These are phyloP conservation scores for Microdochium trichocladiopsis DNA, from an alignment of 2,329 filamentous ascomycete genomes.

Conservation along the genomic window DNA sequence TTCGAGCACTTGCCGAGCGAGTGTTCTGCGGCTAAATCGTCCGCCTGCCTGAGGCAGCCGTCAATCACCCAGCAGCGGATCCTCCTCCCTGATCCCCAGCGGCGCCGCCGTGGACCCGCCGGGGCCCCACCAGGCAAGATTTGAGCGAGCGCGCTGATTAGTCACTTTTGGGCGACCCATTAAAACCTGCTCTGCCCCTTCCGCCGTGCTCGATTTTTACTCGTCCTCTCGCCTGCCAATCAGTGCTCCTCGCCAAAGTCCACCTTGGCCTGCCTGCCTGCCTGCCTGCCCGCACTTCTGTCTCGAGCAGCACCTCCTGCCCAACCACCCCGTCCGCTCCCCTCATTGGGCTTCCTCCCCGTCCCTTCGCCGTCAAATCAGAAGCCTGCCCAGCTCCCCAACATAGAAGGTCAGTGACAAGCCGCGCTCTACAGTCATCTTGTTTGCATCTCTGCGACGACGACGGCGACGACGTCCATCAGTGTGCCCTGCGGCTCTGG, in stretches of 20 bases:
- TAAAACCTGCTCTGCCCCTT: constrained; percentile 21
- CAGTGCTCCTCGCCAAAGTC: constrained; percentile 26
- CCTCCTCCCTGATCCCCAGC: too few species aligned
- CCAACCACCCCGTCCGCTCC: constrained; percentile 13
- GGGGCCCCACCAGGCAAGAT: not conserved
- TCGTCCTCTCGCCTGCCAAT: constrained; percentile 27
- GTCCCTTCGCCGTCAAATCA: not conserved
- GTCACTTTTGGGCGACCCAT: constrained; percentile 22
- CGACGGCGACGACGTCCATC: not conserved
- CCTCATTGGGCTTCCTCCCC: constrained; percentile 12
- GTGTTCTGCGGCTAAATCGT: too few species aligned
- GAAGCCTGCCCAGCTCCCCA: not conserved
- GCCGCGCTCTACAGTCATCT: too few species aligned
- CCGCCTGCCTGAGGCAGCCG: too few species aligned
- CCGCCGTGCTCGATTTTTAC: constrained; percentile 21
- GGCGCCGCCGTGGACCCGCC: not conserved
- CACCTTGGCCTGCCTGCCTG: constrained; percentile 14
- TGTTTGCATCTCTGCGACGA: not conserved
- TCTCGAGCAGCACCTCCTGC: constrained; percentile 17
- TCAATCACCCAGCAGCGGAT: too few species aligned
- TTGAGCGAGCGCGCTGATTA: constrained; percentile 18
- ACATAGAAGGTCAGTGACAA: not conserved
- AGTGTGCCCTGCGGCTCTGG: not conserved
- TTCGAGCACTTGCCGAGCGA: too few species aligned
- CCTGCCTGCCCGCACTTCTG: constrained; percentile 14